Evolutionary conservation across 1,284 basidiomycete species (phyloP), one percentile per base, ranked within the genome.

Genomic region (Trichosporon sp.): DNA sequence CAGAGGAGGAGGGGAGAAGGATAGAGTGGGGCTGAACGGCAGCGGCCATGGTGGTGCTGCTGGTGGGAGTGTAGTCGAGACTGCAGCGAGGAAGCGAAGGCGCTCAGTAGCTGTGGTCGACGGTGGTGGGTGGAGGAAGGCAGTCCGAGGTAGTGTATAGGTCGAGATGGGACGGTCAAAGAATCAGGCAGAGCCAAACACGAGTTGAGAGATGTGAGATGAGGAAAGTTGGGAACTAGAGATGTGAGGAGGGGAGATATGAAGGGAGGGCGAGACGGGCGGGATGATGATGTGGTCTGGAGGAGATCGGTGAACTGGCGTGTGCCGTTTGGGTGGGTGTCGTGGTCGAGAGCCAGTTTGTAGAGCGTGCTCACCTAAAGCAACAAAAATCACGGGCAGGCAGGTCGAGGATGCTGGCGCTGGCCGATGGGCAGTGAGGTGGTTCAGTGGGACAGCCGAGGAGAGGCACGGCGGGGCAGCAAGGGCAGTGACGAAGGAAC

Each of bases 1-100:
- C 32, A 0, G 69, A 73, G 16, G 66, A 73, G 68, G 68, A 71
- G 5, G 72, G 72, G 12, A 66, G 70, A 35, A 73, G 72, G 68
- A 73, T 73, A 14, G 72, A 73, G 68, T 59, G 65, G 48, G 68
- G 46, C 51, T 54, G 35, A 37, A 26, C 4, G 65, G 67, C 61
- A 21, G 37, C 32, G 43, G 21, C 56, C 59, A 26, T 40, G 56
- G 63, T 12, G 61, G 31, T 38, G 31, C 21, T 8, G 68, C 48
- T 40, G 19, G 56, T 68, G 40, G 19, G 43, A 21, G 46, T 51
- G 66, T 46, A 14, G 51, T 10, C 59, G 32, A 61, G 59, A 63
- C 31, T 63, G 31, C 59, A 35, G 59, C 32, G 59, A 63, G 14
- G 26, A n/a, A 63, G 26, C 11, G 56, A 32, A 37, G 4, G 35